Evolutionary conservation across 73 alveolate genomes (phyloP), one percentile per base, ranked within the genome.

Genomic region (Blepharisma stoltei): DNA sequence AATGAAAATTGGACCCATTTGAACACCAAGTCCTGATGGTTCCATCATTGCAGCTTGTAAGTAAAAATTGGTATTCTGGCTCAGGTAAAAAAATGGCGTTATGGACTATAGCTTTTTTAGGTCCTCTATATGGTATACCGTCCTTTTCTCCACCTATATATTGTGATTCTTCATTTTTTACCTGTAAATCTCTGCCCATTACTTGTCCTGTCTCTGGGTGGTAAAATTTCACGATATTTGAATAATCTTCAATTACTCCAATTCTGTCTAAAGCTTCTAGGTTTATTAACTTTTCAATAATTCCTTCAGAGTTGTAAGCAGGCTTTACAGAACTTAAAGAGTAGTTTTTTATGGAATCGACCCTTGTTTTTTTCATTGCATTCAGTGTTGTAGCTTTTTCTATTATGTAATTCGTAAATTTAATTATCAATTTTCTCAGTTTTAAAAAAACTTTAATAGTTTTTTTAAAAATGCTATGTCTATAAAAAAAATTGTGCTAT

Each of bases 211-310:
- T 88, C 46, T 87, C 89, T 6, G 97, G 95, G 38, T 79, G 80
- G 77, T 87, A 78, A 73, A 90, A 90, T 85, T 88, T 54, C 11
- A 90, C 79, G 38, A 84, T 83, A 88, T 86, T 92, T 76, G 92
- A 81, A 37, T 86, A 88, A 41, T 90, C 97, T 82, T 90, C 93
- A 54, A 88, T 83, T 18, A 90, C 60, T 18, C 95, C 97, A 18
- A 90, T 81, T 55, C 84, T 83, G 60, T 90, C 97, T n/a, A 90
- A 71, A 50, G 80, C 84, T 65, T 82, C 78, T 6, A 90, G 84
- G 71, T 78, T 88, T 27, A 90, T 70, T 6, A 90, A 86, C 73
- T 89, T 79, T 47, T 91, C 87, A 8, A 90, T 82, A 32, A 83
- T 78, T 38, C 65, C 27, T 20, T 71, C 76, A 37, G 82, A 83